phyloP scores from a whole-genome alignment of 441 rosid genomes.

The Flueggea neowawraea region DNA sequence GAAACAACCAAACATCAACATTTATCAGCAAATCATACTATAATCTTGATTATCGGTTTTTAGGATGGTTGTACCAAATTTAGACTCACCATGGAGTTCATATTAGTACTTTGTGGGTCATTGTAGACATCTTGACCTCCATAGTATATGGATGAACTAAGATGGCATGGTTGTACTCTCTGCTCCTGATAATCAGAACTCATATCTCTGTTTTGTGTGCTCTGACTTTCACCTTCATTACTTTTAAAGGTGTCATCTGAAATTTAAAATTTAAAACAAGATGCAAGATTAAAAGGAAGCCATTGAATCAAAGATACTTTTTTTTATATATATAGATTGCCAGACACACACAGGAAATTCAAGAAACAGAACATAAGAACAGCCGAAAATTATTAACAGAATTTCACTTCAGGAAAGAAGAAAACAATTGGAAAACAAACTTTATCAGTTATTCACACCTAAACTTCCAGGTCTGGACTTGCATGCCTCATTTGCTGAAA shows the following conservation, averaged over 20 bases:
- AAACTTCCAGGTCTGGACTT: constrained; percentile 25
- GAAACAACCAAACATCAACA: neutral
- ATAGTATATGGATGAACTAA: constrained; percentile 87
- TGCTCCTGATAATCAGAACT: constrained; percentile 54
- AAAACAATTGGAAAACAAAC: neutral
- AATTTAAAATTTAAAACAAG: neutral
- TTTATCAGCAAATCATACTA: no score
- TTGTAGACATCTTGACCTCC: constrained; percentile 84
- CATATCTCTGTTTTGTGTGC: constrained; percentile 24
- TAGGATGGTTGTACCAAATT: neutral
- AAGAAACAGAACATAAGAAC: no score
- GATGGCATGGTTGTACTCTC: constrained; percentile 74
- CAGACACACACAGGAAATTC: no score
- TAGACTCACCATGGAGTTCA: constrained; percentile 45
- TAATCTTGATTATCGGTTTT: no score
- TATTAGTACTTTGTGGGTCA: constrained; percentile 39
- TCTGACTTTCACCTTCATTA: constrained; percentile 30
- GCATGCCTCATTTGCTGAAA: constrained; percentile 28
- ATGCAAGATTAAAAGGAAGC: no score
- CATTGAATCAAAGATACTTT: no score
- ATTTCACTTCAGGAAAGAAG: no score
- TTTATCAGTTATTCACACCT: constrained; percentile 18
- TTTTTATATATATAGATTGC: no score
- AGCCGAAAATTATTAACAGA: no score
- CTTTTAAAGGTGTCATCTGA: constrained; percentile 28